Conservation (phyloP, 192 early-diverging fungal genomes). For the Entomortierella chlamydospora region DNA sequence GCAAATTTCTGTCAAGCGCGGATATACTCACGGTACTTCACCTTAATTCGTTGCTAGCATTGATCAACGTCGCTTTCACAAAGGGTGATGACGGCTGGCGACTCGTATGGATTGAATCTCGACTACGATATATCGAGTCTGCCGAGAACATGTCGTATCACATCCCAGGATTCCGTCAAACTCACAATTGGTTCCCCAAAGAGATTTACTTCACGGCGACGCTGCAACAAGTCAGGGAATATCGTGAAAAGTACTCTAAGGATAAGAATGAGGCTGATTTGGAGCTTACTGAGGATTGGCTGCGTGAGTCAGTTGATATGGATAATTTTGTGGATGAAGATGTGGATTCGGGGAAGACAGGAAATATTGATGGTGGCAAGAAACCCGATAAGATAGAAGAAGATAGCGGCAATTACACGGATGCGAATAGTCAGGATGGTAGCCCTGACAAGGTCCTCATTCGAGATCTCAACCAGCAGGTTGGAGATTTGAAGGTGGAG, state of each 20-base stretch:
- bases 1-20: too few species aligned
- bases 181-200: conserved; percentile 15
- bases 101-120: conserved; percentile 25
- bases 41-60: too few species aligned
- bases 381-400: neutral
- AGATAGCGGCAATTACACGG: neutral
- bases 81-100: conserved; percentile 38
- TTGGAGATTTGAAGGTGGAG: conserved; percentile 2
- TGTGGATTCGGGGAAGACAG: neutral
- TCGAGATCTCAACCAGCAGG: neutral
- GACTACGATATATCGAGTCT: conserved; percentile 28
- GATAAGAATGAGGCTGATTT: neutral
- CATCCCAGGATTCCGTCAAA: conserved; percentile 28
- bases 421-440: neutral
- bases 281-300: neutral
- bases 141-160: conserved; percentile 45
- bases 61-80: conserved; percentile 32
- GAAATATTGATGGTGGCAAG: neutral
- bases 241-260: conserved; percentile 10
- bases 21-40: too few species aligned
- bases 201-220: conserved; percentile 28
- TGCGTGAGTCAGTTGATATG: neutral
- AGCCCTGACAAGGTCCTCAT: neutral
- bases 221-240: conserved; percentile 6
- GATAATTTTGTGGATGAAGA: neutral